Evolutionary conservation across 2,329 filamentous ascomycete genomes (phyloP).

Genomic region (Sclerotinia spermophila): DNA sequence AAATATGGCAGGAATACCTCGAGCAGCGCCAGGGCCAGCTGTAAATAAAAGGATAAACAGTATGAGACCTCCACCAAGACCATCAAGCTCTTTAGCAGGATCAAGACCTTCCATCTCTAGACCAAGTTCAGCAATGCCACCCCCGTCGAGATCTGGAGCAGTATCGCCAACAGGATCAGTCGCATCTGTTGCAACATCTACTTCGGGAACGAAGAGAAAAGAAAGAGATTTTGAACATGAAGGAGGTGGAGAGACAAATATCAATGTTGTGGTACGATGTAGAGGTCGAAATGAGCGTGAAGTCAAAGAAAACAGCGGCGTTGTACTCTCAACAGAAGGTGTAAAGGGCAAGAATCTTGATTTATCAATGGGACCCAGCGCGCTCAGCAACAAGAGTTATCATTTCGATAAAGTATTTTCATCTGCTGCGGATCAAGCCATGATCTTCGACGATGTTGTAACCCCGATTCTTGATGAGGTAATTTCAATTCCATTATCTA

Average conservation of each 20-base stretch:
- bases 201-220: conserved; percentile 72
- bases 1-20: conserved; percentile 52
- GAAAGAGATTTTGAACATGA: conserved; percentile 77
- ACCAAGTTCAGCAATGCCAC: conserved; percentile 43
- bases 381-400: conserved; percentile 93
- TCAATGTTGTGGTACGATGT: conserved; percentile 94
- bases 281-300: conserved; percentile 90
- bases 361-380: conserved; percentile 86
- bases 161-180: conserved; percentile 68
- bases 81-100: conserved; percentile 39
- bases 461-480: conserved; percentile 91
- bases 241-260: conserved; percentile 82
- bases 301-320: conserved; percentile 88
- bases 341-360: conserved; percentile 80
- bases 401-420: conserved; percentile 97
- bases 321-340: conserved; percentile 85
- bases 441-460: conserved; percentile 94
- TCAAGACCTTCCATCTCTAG: conserved; percentile 35
- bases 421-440: conserved; percentile 85
- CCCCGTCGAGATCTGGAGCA: conserved; percentile 32
- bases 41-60: conserved; percentile 47
- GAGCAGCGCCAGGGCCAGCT: conserved; percentile 44
- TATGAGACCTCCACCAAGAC: conserved; percentile 52
- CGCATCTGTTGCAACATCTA: conserved; percentile 50
- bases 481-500: conserved; percentile 32